A percentile compares a stretch with the other conserved stretches of the same genome.
These are phyloP conservation scores for Boletus subcaerulescens DNA, from an alignment of 768 basidiomycete genomes.

Conservation along the genomic window DNA sequence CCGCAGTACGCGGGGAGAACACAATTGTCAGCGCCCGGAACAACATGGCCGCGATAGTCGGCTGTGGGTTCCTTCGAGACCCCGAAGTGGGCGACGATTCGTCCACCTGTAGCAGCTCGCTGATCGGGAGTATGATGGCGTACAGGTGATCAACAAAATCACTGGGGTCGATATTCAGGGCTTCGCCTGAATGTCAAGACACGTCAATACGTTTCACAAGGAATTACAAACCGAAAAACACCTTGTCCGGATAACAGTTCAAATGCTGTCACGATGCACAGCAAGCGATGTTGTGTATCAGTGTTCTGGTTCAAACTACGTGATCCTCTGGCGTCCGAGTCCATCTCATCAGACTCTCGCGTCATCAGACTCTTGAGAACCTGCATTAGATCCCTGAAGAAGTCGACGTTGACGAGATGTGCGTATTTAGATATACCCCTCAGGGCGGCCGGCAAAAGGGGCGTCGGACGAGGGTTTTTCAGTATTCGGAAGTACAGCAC, in stretches of 20 bases:
- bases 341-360: conserved; percentile 43
- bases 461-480: conserved; percentile 76
- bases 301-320: conserved; percentile 33
- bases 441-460: conserved; percentile 81
- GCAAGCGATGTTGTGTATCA: conserved; percentile 57
- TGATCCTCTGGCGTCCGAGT: conserved; percentile 35
- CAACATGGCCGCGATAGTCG: conserved; percentile 62
- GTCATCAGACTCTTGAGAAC: conserved; percentile 77
- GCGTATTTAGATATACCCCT: conserved; percentile 92
- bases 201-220: conserved; percentile 8
- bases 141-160: conserved; percentile 89
- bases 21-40: conserved; percentile 82
- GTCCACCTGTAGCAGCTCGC: conserved; percentile 65
- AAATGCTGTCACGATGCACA: conserved; percentile 95
- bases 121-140: conserved; percentile 72
- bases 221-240: conserved; percentile 24
- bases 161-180: conserved; percentile 91
- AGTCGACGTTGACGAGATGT: conserved; percentile 96
- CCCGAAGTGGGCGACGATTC: conserved; percentile 34
- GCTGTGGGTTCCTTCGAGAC: conserved; percentile 27
- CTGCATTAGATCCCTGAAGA: conserved; percentile 92
- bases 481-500: conserved; percentile 95
- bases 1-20: conserved; percentile 70
- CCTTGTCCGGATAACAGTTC: conserved; percentile 97
- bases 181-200: conserved; percentile 63